Evolutionary conservation across 352 stramenopile species (phyloP).

Genomic region (Globisporangium heterothallicum): DNA sequence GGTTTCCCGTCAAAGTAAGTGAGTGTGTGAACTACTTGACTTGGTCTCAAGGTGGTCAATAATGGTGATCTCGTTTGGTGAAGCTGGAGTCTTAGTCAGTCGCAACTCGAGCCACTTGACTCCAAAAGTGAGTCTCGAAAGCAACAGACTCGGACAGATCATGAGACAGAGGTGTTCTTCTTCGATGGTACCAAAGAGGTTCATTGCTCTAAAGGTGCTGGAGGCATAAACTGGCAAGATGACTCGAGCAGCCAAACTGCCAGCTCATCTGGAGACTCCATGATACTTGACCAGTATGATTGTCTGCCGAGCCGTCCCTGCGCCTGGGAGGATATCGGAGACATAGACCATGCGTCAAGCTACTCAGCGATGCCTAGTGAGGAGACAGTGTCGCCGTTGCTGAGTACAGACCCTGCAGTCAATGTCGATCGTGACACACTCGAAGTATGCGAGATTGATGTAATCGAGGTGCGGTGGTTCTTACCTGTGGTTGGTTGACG

Average conservation of each 20-base stretch:
- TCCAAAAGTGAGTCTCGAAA: not conserved
- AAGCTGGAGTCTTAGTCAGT: not conserved
- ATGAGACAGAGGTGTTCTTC: conserved; percentile 30
- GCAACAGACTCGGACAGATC: not conserved
- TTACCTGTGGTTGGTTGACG: not conserved
- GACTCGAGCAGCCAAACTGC: conserved; percentile 16
- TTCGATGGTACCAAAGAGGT: conserved; percentile 32
- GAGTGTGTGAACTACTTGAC: not conserved
- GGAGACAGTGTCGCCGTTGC: conserved; percentile 11
- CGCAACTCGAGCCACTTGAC: not conserved
- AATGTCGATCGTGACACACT: conserved; percentile 11
- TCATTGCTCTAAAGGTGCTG: conserved; percentile 1
- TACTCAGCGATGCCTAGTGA: not conserved
- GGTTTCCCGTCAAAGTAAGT: conserved; percentile 5
- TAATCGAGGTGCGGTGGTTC: conserved; percentile 41
- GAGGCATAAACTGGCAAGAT: conserved; percentile 5
- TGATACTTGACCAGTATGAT: not conserved
- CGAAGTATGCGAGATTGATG: conserved; percentile 48
- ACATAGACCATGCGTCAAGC: conserved; percentile 11
- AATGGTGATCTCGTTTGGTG: not conserved
- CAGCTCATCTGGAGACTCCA: conserved; percentile 8
- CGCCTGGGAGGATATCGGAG: conserved; percentile 41
- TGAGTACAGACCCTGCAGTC: conserved; percentile 12
- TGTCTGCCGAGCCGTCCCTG: conserved; percentile 10
- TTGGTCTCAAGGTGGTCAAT: not conserved